These are phyloP conservation scores for Cercospora sesami DNA, from an alignment of 2,329 filamentous ascomycete species.

Conservation along the genomic window DNA sequence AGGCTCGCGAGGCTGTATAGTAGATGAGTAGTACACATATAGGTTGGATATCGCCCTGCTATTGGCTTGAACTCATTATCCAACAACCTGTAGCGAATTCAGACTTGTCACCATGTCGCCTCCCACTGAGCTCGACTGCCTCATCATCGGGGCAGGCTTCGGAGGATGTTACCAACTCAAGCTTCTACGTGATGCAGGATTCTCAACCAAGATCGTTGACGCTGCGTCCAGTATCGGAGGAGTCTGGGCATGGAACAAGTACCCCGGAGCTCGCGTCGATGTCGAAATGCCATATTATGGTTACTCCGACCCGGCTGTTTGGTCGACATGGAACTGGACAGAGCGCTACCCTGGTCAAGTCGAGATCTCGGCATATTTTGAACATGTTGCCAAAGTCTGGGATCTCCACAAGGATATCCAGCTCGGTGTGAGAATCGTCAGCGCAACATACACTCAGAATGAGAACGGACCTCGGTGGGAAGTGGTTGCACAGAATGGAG, in stretches of 20 bases:
- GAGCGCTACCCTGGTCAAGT: constrained; percentile 31
- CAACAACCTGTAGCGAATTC: neutral
- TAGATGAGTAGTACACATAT: neutral
- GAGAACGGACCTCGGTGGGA: neutral
- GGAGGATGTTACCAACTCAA: constrained; percentile 27
- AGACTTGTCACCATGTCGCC: neutral
- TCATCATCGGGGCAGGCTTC: constrained; percentile 24
- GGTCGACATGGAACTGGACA: constrained; percentile 57
- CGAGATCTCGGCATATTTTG: constrained; percentile 59
- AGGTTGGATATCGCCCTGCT: neutral
- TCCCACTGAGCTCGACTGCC: constrained; percentile 3
- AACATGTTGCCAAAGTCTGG: constrained; percentile 58
- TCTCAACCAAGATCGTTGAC: constrained; percentile 37
- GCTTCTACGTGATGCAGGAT: constrained; percentile 34
- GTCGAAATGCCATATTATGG: constrained; percentile 50
- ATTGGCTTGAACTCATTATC: neutral
- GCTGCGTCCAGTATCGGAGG: constrained; percentile 38
- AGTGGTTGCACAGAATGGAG: neutral
- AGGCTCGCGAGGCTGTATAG: neutral
- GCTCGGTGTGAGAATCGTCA: constrained; percentile 40
- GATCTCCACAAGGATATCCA: constrained; percentile 58
- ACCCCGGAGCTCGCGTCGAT: constrained; percentile 48
- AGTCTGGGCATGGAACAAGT: constrained; percentile 41
- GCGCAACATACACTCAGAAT: neutral
- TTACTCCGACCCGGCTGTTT: constrained; percentile 48